These are phyloP conservation scores for Penicillium angulare DNA, from an alignment of 495 filamentous ascomycete species.

Conservation along the genomic window DNA sequence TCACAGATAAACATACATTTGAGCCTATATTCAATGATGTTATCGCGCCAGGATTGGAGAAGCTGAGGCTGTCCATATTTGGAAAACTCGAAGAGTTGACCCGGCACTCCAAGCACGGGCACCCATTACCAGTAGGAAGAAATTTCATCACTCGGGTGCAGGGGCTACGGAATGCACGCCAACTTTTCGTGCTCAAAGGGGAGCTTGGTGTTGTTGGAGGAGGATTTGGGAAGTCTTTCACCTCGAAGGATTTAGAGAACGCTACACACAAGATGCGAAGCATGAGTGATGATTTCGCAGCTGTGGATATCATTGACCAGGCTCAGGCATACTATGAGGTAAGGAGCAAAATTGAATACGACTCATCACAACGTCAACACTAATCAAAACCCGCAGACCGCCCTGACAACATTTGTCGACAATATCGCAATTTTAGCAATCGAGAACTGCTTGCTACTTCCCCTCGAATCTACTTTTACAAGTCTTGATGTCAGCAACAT, in stretches of 20 bases:
- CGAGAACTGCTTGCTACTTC: slow-evolving; percentile 54
- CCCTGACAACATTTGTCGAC: slow-evolving; percentile 60
- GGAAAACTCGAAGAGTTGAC: slow-evolving; percentile 45
- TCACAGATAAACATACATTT: slow-evolving; percentile 31
- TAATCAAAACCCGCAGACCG: slow-evolving; percentile 41
- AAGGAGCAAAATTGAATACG: too few species aligned
- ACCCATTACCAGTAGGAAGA: slow-evolving; percentile 43
- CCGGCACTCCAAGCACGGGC: slow-evolving; percentile 37
- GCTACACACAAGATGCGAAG: slow-evolving; percentile 1
- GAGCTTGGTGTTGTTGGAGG: neutral
- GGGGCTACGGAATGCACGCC: slow-evolving; percentile 20
- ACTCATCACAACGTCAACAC: too few species aligned
- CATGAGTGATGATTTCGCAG: slow-evolving; percentile 14
- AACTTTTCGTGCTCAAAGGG: neutral
- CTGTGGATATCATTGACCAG: slow-evolving; percentile 28
- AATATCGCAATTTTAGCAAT: slow-evolving; percentile 58
- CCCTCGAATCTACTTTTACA: slow-evolving; percentile 27
- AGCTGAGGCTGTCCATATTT: slow-evolving; percentile 29
- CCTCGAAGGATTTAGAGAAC: neutral
- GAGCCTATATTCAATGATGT: slow-evolving; percentile 21
- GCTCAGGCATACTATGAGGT: slow-evolving; percentile 40
- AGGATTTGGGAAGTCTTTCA: neutral
- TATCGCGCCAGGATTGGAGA: slow-evolving; percentile 24
- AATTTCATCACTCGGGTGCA: slow-evolving; percentile 33
- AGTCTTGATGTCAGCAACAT: slow-evolving; percentile 28